Percentiles rank a stretch among this genome's conserved stretches.
Conservation (phyloP, 805 yeast species). For the Candida bentonensis region DNA sequence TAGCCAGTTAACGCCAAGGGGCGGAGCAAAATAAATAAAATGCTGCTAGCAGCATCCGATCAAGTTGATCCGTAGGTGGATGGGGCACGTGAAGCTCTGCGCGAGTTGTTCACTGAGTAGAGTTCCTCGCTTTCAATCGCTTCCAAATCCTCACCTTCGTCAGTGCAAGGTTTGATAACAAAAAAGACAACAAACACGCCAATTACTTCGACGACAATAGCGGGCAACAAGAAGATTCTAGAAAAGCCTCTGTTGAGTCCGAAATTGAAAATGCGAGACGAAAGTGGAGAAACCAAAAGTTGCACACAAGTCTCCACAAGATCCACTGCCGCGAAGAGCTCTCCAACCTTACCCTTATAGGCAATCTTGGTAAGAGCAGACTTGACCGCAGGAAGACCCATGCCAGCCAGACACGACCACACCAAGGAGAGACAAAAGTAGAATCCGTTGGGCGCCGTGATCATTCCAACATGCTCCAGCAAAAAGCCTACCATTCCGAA, state of each 20-base stretch:
- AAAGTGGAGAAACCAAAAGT: conserved; percentile 10
- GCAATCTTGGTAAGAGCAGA: conserved; percentile 14
- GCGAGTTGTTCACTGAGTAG: not conserved
- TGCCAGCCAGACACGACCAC: conserved; percentile 10
- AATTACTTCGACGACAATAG: conserved; percentile 8
- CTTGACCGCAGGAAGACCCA: conserved; percentile 13
- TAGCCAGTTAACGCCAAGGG: too few relatives aligned
- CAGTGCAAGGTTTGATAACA: not conserved
- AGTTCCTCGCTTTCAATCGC: not conserved
- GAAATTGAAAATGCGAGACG: conserved; percentile 7
- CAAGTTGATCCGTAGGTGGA: too few relatives aligned
- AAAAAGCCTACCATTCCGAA: conserved; percentile 8
- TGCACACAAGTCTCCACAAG: conserved; percentile 10
- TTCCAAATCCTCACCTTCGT: conserved; percentile 1
- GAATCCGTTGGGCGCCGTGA: conserved; percentile 11
- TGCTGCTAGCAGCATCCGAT: too few relatives aligned
- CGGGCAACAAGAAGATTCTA: conserved; percentile 11
- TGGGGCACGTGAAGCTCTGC: conserved; percentile 2
- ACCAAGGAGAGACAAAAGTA: conserved; percentile 6
- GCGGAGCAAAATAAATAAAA: too few relatives aligned
- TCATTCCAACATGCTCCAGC: conserved; percentile 9
- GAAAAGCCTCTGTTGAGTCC: conserved; percentile 7
- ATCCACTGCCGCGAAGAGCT: conserved; percentile 15
- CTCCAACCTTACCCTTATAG: conserved; percentile 12
- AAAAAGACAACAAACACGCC: conserved; percentile 4